Percentiles rank a stretch among this genome's conserved stretches.
Evolutionary conservation across 495 filamentous ascomycete genomes (phyloP).

Genomic region (Bombardia bombarda): DNA sequence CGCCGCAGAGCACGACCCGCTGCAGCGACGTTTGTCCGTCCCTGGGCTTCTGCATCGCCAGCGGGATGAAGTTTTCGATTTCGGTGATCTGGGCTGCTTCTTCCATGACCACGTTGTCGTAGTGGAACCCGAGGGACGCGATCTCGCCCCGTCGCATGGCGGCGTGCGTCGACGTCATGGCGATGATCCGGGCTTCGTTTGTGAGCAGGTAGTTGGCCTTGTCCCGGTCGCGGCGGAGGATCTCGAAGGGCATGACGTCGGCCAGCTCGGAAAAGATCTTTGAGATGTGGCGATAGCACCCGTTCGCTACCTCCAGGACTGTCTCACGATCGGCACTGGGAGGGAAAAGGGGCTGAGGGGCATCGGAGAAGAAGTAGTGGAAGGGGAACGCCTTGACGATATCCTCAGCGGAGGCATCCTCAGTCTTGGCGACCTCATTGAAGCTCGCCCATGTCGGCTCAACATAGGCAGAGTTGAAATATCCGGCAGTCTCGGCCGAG

Average conservation of each 20-base stretch:
- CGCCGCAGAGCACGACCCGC: conserved; percentile 84
- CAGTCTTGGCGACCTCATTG: conserved; percentile 48
- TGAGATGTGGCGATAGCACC: conserved; percentile 84
- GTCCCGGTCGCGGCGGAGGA: conserved; percentile 76
- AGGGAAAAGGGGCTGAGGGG: conserved; percentile 78
- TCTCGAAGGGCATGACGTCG: conserved; percentile 92
- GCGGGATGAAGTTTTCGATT: conserved; percentile 91
- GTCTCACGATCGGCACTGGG: conserved; percentile 53
- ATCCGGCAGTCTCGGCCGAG: conserved; percentile 92
- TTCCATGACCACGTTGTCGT: conserved; percentile 98
- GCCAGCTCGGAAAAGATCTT: conserved; percentile 91
- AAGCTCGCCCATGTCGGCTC: conserved; percentile 84
- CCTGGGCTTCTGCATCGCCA: conserved; percentile 78
- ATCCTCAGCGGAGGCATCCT: conserved; percentile 45
- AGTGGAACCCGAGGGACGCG: conserved; percentile 83
- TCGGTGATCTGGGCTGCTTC: conserved; percentile 98
- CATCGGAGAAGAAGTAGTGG: conserved; percentile 78
- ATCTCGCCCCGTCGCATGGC: conserved; percentile 97
- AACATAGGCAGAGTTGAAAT: conserved; percentile 91
- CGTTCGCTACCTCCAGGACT: conserved; percentile 66
- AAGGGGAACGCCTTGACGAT: conserved; percentile 81
- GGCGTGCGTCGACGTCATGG: conserved; percentile 97
- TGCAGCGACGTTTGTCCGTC: conserved; percentile 69
- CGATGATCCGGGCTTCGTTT: conserved; percentile 91
- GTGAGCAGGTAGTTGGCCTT: conserved; percentile 92